These are phyloP conservation scores for Diplodia intermedia DNA, from an alignment of 2,329 filamentous ascomycete genomes.

Conservation along the genomic window DNA sequence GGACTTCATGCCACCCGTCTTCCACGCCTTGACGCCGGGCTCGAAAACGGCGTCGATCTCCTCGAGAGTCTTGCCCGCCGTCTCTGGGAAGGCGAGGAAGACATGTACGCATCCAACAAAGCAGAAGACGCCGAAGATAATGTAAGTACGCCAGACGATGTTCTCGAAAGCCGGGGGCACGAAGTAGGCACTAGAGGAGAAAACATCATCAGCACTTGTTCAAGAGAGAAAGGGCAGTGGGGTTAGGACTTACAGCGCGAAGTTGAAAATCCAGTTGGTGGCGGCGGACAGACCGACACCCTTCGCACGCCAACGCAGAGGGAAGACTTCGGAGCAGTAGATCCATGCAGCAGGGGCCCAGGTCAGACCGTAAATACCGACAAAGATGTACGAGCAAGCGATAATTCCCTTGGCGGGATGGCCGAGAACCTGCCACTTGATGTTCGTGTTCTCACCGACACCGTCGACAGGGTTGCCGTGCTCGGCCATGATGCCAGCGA, in stretches of 20 bases:
- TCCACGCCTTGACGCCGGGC: conserved; percentile 47
- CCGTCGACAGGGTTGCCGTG: conserved; percentile 57
- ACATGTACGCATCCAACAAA: conserved; percentile 47
- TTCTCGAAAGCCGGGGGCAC: conserved; percentile 50
- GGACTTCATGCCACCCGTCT: conserved; percentile 32
- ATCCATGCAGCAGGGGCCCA: conserved; percentile 49
- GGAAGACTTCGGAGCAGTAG: conserved; percentile 51
- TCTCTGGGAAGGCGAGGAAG: conserved; percentile 50
- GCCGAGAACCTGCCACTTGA: conserved; percentile 28
- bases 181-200: conserved; percentile 42
- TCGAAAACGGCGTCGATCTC: conserved; percentile 53
- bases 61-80: conserved; percentile 51
- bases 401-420: conserved; percentile 61
- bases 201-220: conserved; percentile 7
- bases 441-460: conserved; percentile 54
- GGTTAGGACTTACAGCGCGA: conserved; percentile 38
- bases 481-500: conserved; percentile 64
- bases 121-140: conserved; percentile 51
- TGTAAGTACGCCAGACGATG: conserved; percentile 54
- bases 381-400: conserved; percentile 54
- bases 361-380: conserved; percentile 53
- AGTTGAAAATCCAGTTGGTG: conserved; percentile 51
- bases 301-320: conserved; percentile 50
- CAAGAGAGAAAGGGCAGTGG: neutral
- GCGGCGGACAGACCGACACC: conserved; percentile 50